A percentile compares a stretch with the other conserved stretches of the same genome.
phyloP scores from a whole-genome alignment of 2,329 filamentous ascomycete genomes.

The Albifimbria verrucaria region DNA sequence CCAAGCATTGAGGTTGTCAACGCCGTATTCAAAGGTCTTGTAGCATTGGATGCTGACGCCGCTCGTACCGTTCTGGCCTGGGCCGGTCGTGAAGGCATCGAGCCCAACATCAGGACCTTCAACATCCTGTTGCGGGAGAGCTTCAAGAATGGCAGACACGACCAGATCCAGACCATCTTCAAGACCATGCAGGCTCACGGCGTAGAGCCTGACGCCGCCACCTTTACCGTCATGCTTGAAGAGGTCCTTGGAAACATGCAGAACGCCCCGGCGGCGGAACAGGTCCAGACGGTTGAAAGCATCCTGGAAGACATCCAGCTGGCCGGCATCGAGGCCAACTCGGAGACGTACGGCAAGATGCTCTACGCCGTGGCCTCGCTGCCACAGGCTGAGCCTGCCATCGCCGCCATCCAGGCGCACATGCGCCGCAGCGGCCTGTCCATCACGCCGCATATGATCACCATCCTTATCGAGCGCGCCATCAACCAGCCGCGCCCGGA shows the following conservation, averaged over 20 bases:
- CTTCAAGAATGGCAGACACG: constrained; percentile 44
- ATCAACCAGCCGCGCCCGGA: constrained; percentile 58
- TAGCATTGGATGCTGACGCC: constrained; percentile 45
- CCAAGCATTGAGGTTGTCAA: constrained; percentile 67
- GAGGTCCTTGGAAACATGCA: constrained; percentile 44
- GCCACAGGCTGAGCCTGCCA: constrained; percentile 41
- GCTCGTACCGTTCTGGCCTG: constrained; percentile 57
- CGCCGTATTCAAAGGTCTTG: constrained; percentile 62
- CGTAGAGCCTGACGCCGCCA: constrained; percentile 61
- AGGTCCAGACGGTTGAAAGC: constrained; percentile 47
- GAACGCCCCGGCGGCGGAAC: constrained; percentile 41
- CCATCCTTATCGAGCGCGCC: constrained; percentile 67
- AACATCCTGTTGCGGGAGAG: constrained; percentile 66
- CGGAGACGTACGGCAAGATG: constrained; percentile 65
- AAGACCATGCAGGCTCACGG: constrained; percentile 54
- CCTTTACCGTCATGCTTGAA: constrained; percentile 71
- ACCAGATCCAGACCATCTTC: constrained; percentile 52
- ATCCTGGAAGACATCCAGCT: constrained; percentile 57
- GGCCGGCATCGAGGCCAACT: constrained; percentile 56
- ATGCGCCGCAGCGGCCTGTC: constrained; percentile 53
- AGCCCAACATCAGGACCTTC: constrained; percentile 58
- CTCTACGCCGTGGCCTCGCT: constrained; percentile 49
- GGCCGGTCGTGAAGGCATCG: constrained; percentile 52
- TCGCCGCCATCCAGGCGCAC: constrained; percentile 59
- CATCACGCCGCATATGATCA: constrained; percentile 66